Evolutionary conservation across 805 yeast genomes (phyloP).

Genomic region (Candida montana): DNA sequence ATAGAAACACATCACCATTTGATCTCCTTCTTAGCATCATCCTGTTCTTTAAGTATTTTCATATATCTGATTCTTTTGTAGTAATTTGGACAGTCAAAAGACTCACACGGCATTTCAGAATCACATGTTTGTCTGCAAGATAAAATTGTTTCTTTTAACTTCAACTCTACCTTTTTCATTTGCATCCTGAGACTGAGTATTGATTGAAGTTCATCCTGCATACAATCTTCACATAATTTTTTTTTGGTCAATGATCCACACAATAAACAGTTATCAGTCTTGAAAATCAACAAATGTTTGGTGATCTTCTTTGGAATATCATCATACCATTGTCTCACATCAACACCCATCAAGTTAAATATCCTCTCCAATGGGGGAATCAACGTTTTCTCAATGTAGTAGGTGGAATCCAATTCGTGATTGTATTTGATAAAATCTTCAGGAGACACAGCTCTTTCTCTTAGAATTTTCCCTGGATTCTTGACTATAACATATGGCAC

Average conservation of each 20-base stretch:
- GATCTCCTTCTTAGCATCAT: slow-evolving; percentile 7
- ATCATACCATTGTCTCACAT: slow-evolving; percentile 68
- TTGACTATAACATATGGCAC: slow-evolving; percentile 80
- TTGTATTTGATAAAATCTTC: slow-evolving; percentile 51
- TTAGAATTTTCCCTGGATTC: slow-evolving; percentile 52
- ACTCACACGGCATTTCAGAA: slow-evolving; percentile 41
- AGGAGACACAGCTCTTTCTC: slow-evolving; percentile 79
- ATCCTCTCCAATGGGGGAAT: slow-evolving; percentile 88
- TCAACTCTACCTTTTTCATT: slow-evolving; percentile 24
- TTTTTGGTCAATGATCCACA: slow-evolving; percentile 17
- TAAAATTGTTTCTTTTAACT: slow-evolving; percentile 24
- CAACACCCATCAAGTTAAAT: slow-evolving; percentile 78
- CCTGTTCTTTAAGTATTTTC: slow-evolving; percentile 24
- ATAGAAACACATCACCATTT: slow-evolving; percentile 2
- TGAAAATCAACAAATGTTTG: slow-evolving; percentile 4
- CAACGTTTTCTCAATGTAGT: slow-evolving; percentile 76
- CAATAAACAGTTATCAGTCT: slow-evolving; percentile 13
- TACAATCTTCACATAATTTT: slow-evolving; percentile 33
- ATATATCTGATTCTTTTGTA: slow-evolving; percentile 44
- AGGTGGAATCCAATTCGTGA: slow-evolving; percentile 66
- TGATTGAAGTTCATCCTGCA: slow-evolving; percentile 31
- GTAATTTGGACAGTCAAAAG: slow-evolving; percentile 61
- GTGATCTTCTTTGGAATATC: slow-evolving; percentile 50
- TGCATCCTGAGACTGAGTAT: slow-evolving; percentile 28
- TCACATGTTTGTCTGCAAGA: slow-evolving; percentile 36